phyloP scores from a whole-genome alignment of 495 filamentous ascomycete genomes.

The Geoglossum glabrum region DNA sequence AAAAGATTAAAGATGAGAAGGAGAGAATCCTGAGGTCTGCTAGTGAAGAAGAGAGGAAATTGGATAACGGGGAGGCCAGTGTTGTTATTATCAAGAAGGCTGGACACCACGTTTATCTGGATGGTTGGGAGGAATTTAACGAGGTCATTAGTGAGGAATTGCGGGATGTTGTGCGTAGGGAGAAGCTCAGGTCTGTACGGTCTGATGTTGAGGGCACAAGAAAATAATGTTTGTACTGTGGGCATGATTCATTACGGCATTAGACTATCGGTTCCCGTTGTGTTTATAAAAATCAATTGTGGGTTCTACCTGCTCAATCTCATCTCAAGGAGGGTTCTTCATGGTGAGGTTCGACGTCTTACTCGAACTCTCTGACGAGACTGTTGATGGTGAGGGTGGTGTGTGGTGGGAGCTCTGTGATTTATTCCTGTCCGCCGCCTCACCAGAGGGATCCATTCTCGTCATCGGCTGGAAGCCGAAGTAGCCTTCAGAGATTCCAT shows the following conservation, averaged over 20 bases:
- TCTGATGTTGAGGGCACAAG: background rate
- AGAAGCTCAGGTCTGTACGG: background rate
- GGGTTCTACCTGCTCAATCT: background rate
- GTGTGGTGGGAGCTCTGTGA: background rate
- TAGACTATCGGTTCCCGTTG: background rate
- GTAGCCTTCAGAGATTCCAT: background rate
- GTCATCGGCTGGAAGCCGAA: constrained; percentile 1
- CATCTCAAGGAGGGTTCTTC: background rate
- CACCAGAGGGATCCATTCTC: background rate
- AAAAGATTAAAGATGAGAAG: constrained; percentile 56
- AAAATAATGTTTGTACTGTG: background rate
- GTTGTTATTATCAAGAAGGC: constrained; percentile 67
- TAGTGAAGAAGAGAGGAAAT: constrained; percentile 44
- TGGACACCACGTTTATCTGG: constrained; percentile 86
- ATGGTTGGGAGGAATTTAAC: constrained; percentile 84
- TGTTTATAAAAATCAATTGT: background rate
- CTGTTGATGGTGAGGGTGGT: background rate
- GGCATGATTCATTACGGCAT: background rate
- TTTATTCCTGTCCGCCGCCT: background rate
- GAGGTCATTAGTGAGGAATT: constrained; percentile 52
- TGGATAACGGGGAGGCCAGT: constrained; percentile 58
- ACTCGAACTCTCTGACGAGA: background rate
- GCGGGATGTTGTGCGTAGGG: constrained; percentile 35
- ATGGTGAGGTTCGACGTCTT: background rate
- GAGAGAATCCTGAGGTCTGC: constrained; percentile 33